Evolutionary conservation across 1,284 basidiomycete genomes (phyloP).

Genomic region (Heliocybe sulcata): DNA sequence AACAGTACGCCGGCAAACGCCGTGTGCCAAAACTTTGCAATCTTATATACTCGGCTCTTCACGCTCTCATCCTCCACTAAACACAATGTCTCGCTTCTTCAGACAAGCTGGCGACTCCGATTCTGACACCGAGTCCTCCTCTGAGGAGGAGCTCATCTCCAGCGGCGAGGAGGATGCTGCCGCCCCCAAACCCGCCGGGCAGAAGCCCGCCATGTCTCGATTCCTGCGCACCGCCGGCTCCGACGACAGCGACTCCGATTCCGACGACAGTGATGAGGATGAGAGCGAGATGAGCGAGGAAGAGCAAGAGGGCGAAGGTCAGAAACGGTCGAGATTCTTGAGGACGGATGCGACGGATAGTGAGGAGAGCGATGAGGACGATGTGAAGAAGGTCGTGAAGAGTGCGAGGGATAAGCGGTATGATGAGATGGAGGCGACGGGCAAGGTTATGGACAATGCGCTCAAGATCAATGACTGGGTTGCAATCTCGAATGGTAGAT

Average conservation of each 20-base stretch:
- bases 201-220: constrained; percentile 66
- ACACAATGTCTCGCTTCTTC: constrained; percentile 80
- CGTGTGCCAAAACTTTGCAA: neutral
- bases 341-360: constrained; percentile 46
- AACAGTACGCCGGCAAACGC: neutral
- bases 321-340: constrained; percentile 41
- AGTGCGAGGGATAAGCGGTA: constrained; percentile 84
- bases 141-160: constrained; percentile 71
- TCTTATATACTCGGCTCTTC: neutral
- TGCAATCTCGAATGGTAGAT: constrained; percentile 78
- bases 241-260: constrained; percentile 38
- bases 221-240: constrained; percentile 57
- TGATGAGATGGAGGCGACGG: constrained; percentile 85
- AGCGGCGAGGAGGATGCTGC: constrained; percentile 63
- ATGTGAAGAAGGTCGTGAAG: constrained; percentile 67
- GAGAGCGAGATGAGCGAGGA: constrained; percentile 29
- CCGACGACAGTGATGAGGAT: constrained; percentile 27
- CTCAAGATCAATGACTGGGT: constrained; percentile 98
- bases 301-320: constrained; percentile 25
- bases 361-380: constrained; percentile 67
- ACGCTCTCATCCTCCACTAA: neutral
- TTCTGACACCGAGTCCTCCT: constrained; percentile 69
- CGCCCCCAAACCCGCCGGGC: constrained; percentile 35
- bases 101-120: constrained; percentile 78
- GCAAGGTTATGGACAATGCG: constrained; percentile 90